Evolutionary conservation across 2,329 filamentous ascomycete genomes (phyloP), one percentile per base, ranked within the genome.

Genomic region (Blastomyces parvus): DNA sequence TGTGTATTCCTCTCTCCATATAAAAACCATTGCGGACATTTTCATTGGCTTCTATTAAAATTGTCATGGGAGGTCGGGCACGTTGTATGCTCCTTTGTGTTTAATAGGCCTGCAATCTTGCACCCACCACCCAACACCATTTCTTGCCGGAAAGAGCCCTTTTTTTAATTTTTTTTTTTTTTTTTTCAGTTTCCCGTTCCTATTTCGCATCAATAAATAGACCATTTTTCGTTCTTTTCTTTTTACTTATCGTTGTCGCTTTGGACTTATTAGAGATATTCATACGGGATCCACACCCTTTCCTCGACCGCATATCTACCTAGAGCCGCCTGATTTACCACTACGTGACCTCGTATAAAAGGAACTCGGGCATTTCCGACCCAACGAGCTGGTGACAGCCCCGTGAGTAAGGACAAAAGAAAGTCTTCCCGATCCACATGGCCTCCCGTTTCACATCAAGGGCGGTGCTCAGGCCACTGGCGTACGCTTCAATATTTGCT

Each of bases 381-480:
- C 48, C 13, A 27, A 57, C 36, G 33, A 57, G 36, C 4, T 42
- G 8, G 55, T n/a, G 8, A 38, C 7, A 11, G 6, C 55, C 11
- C n/a, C 13, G 40, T 19, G 9, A 40, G 7, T 27, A 57, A 22
- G 55, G n/a, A 1, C 1, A 42, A 25, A 57, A 57, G 17, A 57
- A 11, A 40, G 5, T 8, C 8, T 14, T 11, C n/a, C 13, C 5
- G 17, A 56, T 42, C n/a, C 57, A 44, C 17, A 59, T 59, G 58
- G 42, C 58, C 40, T 59, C 58, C 58, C 58, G 58, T 17, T 59
- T 59, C 58, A 17, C 42, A 50, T 46, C 59, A 33, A 46, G 46
- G 11, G 30, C 22, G 11, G 30, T 55, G 8, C n/a, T 61, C 1
- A 61, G 33, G 48, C 48, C 33, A 30, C 33, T 61, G 14, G 59